Evolutionary conservation across 805 yeast species (phyloP).

Genomic region (Isabelozyma heimii): DNA sequence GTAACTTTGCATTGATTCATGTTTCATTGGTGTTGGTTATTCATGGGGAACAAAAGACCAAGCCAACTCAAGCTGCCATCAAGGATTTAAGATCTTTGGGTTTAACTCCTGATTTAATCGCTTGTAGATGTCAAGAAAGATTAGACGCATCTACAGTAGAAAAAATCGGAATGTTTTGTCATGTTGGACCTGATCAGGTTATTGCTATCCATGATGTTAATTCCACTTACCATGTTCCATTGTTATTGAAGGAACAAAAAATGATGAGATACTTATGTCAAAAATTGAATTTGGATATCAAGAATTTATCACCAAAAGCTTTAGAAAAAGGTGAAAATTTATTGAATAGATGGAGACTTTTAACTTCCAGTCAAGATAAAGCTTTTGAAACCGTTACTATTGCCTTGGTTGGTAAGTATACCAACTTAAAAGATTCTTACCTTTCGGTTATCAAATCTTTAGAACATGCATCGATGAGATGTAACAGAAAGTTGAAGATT

Average conservation of each 20-base stretch:
- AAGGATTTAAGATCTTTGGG: conserved; percentile 95
- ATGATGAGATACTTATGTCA: conserved; percentile 69
- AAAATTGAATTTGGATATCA: conserved; percentile 59
- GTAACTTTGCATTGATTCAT: conserved; percentile 92
- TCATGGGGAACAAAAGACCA: conserved; percentile 98
- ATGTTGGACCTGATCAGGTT: conserved; percentile 97
- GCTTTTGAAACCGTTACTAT: conserved; percentile 85
- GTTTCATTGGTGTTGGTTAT: conserved; percentile 97
- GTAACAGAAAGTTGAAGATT: conserved; percentile 79
- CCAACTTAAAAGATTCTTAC: conserved; percentile 91
- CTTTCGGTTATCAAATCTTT: conserved; percentile 91
- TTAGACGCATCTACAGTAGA: conserved; percentile 84
- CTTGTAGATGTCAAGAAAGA: conserved; percentile 89
- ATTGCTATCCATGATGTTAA: conserved; percentile 95
- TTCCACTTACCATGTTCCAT: conserved; percentile 96
- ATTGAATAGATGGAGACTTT: conserved; percentile 72
- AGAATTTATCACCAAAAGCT: conserved; percentile 43
- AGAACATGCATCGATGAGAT: conserved; percentile 92
- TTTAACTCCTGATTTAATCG: conserved; percentile 93
- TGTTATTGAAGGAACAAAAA: conserved; percentile 82
- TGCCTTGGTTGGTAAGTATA: conserved; percentile 97
- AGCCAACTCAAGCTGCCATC: conserved; percentile 99
- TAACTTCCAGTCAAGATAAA: conserved; percentile 78
- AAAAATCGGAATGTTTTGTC: conserved; percentile 98
- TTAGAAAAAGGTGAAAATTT: conserved; percentile 63